Conservation (phyloP, 768 basidiomycete species). For the Phaffia tasmanica region DNA sequence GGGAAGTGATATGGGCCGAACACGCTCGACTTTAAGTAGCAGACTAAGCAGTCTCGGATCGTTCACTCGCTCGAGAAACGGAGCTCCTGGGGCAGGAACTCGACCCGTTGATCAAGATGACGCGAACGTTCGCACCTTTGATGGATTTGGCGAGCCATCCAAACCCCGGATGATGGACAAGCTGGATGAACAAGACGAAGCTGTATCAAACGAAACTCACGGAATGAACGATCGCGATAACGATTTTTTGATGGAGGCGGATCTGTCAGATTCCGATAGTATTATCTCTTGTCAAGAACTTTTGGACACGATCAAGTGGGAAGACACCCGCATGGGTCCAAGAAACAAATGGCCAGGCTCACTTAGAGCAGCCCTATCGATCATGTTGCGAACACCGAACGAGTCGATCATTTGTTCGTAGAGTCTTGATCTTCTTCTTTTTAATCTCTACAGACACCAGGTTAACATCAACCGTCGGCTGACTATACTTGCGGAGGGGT, state of each 20-base stretch:
- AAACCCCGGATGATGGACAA: neutral
- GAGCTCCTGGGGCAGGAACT: too few species aligned
- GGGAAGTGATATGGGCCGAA: too few species aligned
- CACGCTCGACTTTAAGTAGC: too few species aligned
- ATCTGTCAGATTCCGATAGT: neutral
- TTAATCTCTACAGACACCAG: neutral
- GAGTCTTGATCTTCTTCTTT: neutral
- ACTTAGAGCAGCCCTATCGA: constrained; percentile 13
- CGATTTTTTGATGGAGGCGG: too few species aligned
- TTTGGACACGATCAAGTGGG: constrained; percentile 11
- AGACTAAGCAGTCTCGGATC: too few species aligned
- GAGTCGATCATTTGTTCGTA: constrained; percentile 21
- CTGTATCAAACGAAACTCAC: too few species aligned
- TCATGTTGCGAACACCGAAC: constrained; percentile 18
- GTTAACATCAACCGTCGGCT: neutral
- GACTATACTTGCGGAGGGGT: neutral
- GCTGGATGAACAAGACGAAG: constrained; percentile 10
- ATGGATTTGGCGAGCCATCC: too few species aligned
- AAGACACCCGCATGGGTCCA: constrained; percentile 3
- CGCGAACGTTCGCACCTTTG: too few species aligned
- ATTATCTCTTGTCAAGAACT: constrained; percentile 9
- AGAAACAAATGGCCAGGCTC: constrained; percentile 13
- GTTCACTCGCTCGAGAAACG: too few species aligned
- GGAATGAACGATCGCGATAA: too few species aligned
- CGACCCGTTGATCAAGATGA: too few species aligned